Evolutionary conservation across 2,329 filamentous ascomycete genomes (phyloP).

Genomic region (Xylaria sp.): DNA sequence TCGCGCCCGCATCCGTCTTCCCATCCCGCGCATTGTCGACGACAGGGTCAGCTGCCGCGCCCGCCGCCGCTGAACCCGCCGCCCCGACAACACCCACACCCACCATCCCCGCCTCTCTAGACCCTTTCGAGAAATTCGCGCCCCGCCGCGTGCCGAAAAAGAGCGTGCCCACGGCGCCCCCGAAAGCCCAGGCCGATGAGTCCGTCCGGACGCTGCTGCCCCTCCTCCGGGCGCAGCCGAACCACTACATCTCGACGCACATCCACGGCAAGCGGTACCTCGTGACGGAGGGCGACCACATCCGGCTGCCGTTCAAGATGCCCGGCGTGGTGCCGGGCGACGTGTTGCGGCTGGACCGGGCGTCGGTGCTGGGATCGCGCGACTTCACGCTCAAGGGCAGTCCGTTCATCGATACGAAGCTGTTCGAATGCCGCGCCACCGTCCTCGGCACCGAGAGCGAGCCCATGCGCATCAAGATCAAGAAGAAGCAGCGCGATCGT

Average conservation of each 20-base stretch:
- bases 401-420: slow-evolving; percentile 73
- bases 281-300: slow-evolving; percentile 66
- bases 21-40: slow-evolving; percentile 41
- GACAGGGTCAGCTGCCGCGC: slow-evolving; percentile 21
- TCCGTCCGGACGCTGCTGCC: slow-evolving; percentile 53
- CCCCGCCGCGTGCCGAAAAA: background rate
- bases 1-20: slow-evolving; percentile 49
- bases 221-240: slow-evolving; percentile 64
- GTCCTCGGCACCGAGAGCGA: slow-evolving; percentile 82
- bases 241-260: slow-evolving; percentile 74
- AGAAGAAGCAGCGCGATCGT: slow-evolving; percentile 74
- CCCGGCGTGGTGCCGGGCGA: slow-evolving; percentile 73
- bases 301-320: slow-evolving; percentile 77
- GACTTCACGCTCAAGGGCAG: slow-evolving; percentile 84
- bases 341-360: slow-evolving; percentile 80
- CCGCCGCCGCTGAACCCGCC: slow-evolving; percentile 29
- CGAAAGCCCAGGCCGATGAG: slow-evolving; percentile 47
- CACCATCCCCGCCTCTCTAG: slow-evolving; percentile 12
- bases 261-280: slow-evolving; percentile 78
- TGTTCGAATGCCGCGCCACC: slow-evolving; percentile 80
- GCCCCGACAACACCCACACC: slow-evolving; percentile 28
- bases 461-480: slow-evolving; percentile 70
- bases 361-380: slow-evolving; percentile 72
- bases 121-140: background rate
- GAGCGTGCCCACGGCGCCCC: slow-evolving; percentile 5